phyloP scores from a whole-genome alignment of 2,329 filamentous ascomycete genomes.

The Dothistroma septosporum region DNA sequence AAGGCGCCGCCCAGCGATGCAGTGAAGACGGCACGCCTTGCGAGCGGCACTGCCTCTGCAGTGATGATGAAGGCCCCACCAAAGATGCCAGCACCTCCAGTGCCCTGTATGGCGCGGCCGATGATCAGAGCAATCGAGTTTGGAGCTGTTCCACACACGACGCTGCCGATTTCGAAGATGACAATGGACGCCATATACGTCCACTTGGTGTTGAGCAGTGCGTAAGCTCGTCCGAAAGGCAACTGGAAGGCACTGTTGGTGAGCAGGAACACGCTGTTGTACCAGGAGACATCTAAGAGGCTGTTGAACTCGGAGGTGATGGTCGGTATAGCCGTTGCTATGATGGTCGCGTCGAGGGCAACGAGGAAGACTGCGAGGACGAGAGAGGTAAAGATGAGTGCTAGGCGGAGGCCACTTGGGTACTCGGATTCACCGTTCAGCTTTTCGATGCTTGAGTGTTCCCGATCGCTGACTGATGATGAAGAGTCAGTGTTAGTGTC shows the following conservation, averaged over 20 bases:
- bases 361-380: background rate
- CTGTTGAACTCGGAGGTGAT: slow-evolving; percentile 37
- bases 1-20: slow-evolving; percentile 39
- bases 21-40: slow-evolving; percentile 18
- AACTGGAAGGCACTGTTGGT: slow-evolving; percentile 42
- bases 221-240: slow-evolving; percentile 41
- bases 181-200: slow-evolving; percentile 38
- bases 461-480: background rate
- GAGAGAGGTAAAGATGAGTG: background rate
- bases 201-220: slow-evolving; percentile 42
- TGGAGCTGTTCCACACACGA: slow-evolving; percentile 48
- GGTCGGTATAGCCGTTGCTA: slow-evolving; percentile 32
- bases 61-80: slow-evolving; percentile 37
- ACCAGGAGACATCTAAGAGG: slow-evolving; percentile 36
- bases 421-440: background rate
- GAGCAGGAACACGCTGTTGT: slow-evolving; percentile 30
- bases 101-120: slow-evolving; percentile 51
- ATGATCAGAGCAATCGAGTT: slow-evolving; percentile 50
- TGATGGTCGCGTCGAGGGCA: slow-evolving; percentile 18
- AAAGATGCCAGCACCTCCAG: slow-evolving; percentile 52
- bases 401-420: background rate
- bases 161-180: slow-evolving; percentile 46
- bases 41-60: slow-evolving; percentile 12
- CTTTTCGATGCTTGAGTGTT: background rate
- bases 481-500: background rate